phyloP scores from a whole-genome alignment of 495 filamentous ascomycete species.

The Talaromyces ruber region DNA sequence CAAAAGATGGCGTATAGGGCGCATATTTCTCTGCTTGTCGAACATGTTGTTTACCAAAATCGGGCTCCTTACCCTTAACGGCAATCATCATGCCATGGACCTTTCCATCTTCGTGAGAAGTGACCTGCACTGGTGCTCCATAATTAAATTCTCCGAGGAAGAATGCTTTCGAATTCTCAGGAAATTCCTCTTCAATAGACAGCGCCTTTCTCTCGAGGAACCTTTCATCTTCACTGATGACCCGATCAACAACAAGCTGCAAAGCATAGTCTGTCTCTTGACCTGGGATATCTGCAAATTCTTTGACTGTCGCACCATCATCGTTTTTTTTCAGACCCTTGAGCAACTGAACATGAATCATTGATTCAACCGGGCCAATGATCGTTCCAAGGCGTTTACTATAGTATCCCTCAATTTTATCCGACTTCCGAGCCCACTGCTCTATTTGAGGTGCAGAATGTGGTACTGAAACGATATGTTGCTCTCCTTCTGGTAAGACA shows the following conservation, averaged over 20 bases:
- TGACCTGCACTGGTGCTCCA: slow-evolving; percentile 78
- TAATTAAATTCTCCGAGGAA: slow-evolving; percentile 96
- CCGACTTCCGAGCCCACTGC: slow-evolving; percentile 74
- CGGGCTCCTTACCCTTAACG: slow-evolving; percentile 59
- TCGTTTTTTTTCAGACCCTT: slow-evolving; percentile 88
- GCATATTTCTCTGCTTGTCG: slow-evolving; percentile 52
- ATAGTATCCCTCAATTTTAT: slow-evolving; percentile 74
- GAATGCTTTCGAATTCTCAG: slow-evolving; percentile 70
- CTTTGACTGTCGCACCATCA: slow-evolving; percentile 83
- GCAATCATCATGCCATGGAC: slow-evolving; percentile 68
- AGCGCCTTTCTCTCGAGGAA: slow-evolving; percentile 84
- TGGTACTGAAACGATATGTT: slow-evolving; percentile 53
- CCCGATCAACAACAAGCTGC: slow-evolving; percentile 82
- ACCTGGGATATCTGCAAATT: slow-evolving; percentile 82
- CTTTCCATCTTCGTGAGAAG: slow-evolving; percentile 62
- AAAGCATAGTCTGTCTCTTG: slow-evolving; percentile 88
- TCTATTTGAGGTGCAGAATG: slow-evolving; percentile 74
- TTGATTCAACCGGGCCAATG: slow-evolving; percentile 77
- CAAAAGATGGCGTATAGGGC: slow-evolving; percentile 77
- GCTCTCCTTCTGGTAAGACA: slow-evolving; percentile 51
- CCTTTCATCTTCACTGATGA: slow-evolving; percentile 83
- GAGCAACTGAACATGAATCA: slow-evolving; percentile 87
- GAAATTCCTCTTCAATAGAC: slow-evolving; percentile 88
- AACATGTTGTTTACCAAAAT: slow-evolving; percentile 72
- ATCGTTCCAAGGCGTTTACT: slow-evolving; percentile 84